Conservation (phyloP, 805 yeast species). For the Starmerella gropengiesseri region DNA sequence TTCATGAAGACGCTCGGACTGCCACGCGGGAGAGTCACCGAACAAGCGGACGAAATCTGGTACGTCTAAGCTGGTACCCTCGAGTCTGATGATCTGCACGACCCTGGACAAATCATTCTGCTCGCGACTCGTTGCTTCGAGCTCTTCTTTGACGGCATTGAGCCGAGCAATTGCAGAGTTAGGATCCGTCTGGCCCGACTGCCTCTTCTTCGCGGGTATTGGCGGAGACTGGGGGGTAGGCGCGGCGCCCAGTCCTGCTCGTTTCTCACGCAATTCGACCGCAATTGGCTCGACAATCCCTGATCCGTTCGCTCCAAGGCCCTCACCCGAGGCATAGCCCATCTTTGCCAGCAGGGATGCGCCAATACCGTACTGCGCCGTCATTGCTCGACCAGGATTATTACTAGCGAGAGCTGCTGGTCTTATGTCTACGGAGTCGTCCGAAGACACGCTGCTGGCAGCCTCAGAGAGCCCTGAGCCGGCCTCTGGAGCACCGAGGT, state of each 20-base stretch:
- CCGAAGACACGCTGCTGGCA: neutral
- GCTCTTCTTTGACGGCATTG: neutral
- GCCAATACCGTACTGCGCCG: slow-evolving; percentile 62
- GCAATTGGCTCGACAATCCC: slow-evolving; percentile 80
- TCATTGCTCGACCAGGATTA: neutral
- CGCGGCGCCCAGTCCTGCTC: slow-evolving; percentile 10
- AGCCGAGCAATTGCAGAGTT: neutral
- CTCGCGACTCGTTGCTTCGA: neutral
- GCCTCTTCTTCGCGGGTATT: neutral
- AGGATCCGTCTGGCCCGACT: no score
- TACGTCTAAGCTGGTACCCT: neutral
- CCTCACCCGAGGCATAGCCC: slow-evolving; percentile 82
- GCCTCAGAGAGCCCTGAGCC: neutral
- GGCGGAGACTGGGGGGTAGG: neutral
- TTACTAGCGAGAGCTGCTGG: no score
- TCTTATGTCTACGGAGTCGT: slow-evolving; percentile 5
- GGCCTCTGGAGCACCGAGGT: neutral
- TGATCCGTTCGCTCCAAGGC: slow-evolving; percentile 60
- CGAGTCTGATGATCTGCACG: neutral
- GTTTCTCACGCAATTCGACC: slow-evolving; percentile 47
- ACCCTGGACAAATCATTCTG: neutral
- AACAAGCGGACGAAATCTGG: neutral
- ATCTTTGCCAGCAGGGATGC: slow-evolving; percentile 63
- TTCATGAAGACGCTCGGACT: neutral
- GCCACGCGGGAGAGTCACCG: neutral